Evolutionary conservation across 2,329 filamentous ascomycete genomes (phyloP).

Genomic region (Periconia digitata): DNA sequence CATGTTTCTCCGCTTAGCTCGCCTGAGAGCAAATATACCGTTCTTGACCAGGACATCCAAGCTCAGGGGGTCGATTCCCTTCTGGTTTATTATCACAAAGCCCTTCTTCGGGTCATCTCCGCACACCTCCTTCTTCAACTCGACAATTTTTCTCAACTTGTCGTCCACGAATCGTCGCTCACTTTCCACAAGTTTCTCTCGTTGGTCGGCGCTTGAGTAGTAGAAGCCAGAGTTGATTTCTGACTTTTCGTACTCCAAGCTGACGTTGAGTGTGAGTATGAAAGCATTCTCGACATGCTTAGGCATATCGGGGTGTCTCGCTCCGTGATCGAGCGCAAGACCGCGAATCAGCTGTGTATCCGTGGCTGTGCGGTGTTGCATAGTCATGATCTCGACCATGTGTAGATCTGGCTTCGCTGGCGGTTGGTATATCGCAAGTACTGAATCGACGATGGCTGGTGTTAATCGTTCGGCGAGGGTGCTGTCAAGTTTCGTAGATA

Average conservation of each 20-base stretch:
- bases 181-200: slow-evolving; percentile 96
- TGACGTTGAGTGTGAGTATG: slow-evolving; percentile 94
- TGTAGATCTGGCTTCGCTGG: slow-evolving; percentile 93
- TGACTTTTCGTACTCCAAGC: slow-evolving; percentile 97
- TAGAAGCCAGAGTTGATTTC: slow-evolving; percentile 99
- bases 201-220: slow-evolving; percentile 94
- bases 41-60: slow-evolving; percentile 98
- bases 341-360: slow-evolving; percentile 96
- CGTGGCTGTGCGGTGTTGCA: slow-evolving; percentile 95
- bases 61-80: slow-evolving; percentile 95
- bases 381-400: slow-evolving; percentile 99
- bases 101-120: slow-evolving; percentile 90
- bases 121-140: slow-evolving; percentile 96
- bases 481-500: slow-evolving; percentile 91
- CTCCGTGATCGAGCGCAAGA: slow-evolving; percentile 90
- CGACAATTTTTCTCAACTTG: slow-evolving; percentile 96
- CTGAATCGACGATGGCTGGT: slow-evolving; percentile 92
- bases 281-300: slow-evolving; percentile 94
- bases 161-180: slow-evolving; percentile 94
- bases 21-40: slow-evolving; percentile 88
- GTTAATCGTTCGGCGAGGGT: slow-evolving; percentile 88
- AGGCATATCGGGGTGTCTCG: slow-evolving; percentile 96
- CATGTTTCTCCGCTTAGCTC: slow-evolving; percentile 99
- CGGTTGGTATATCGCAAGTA: slow-evolving; percentile 88
- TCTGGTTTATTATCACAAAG: slow-evolving; percentile 98